Percentiles rank a stretch among this genome's conserved stretches.
These are phyloP conservation scores for Globisporangium polare DNA, from an alignment of 352 stramenopile species.

Conservation along the genomic window DNA sequence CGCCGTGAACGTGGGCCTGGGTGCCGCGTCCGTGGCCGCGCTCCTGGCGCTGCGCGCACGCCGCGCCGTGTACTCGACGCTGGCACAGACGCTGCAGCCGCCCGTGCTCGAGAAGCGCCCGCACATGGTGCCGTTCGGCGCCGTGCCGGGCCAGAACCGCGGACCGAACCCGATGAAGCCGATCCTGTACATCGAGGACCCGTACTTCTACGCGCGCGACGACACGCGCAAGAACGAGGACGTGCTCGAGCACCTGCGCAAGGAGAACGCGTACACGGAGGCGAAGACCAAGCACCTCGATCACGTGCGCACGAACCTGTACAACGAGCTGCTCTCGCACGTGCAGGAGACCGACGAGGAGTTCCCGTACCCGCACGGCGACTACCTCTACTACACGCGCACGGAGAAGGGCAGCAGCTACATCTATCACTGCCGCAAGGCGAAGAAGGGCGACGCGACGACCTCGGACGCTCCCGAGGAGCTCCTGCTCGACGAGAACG, in stretches of 20 bases:
- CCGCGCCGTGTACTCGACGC: slow-evolving; percentile 54
- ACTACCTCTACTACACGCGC: slow-evolving; percentile 87
- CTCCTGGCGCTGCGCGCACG: slow-evolving; percentile 57
- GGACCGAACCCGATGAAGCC: slow-evolving; percentile 88
- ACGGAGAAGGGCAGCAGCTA: slow-evolving; percentile 87
- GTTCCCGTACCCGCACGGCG: slow-evolving; percentile 77
- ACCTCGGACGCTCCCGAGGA: slow-evolving; percentile 75
- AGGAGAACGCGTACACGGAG: slow-evolving; percentile 94
- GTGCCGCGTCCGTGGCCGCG: slow-evolving; percentile 46
- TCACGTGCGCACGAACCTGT: slow-evolving; percentile 82
- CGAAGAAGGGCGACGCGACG: slow-evolving; percentile 32
- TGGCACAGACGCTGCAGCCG: slow-evolving; percentile 36
- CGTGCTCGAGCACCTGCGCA: slow-evolving; percentile 89
- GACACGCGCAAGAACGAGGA: slow-evolving; percentile 90
- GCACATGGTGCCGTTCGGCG: slow-evolving; percentile 83
- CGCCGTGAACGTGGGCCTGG: slow-evolving; percentile 47
- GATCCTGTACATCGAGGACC: slow-evolving; percentile 87
- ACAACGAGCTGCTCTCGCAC: slow-evolving; percentile 91
- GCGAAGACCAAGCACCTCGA: slow-evolving; percentile 83
- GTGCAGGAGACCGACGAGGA: slow-evolving; percentile 88
- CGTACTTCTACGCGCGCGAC: slow-evolving; percentile 95
- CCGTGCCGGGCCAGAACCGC: slow-evolving; percentile 74
- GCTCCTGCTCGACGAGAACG: slow-evolving; percentile 94
- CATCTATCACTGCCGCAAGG: slow-evolving; percentile 73
- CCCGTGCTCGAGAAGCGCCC: slow-evolving; percentile 65